Evolutionary conservation across 768 basidiomycete species (phyloP).

Genomic region (Pholiota molesta): DNA sequence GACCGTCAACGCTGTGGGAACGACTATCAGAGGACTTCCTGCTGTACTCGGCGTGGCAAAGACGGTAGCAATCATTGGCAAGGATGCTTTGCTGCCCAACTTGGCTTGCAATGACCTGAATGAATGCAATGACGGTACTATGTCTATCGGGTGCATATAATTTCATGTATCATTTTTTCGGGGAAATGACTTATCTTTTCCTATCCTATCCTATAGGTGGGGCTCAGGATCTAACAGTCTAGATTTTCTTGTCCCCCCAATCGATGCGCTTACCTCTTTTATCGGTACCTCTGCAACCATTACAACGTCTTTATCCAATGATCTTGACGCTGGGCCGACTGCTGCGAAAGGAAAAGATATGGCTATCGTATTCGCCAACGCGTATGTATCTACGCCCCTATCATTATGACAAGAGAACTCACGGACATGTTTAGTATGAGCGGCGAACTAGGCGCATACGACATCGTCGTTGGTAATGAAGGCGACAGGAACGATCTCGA

Average conservation of each 20-base stretch:
- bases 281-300: conserved; percentile 41
- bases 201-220: conserved; percentile 36
- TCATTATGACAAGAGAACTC: conserved; percentile 35
- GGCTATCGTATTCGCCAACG: conserved; percentile 63
- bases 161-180: not conserved
- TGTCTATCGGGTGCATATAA: conserved; percentile 56
- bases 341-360: conserved; percentile 55
- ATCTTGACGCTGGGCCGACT: conserved; percentile 37
- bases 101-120: conserved; percentile 49
- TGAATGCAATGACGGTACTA: conserved; percentile 58
- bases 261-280: conserved; percentile 46
- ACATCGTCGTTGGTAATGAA: conserved; percentile 60
- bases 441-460: conserved; percentile 57
- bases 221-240: conserved; percentile 53
- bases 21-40: conserved; percentile 44
- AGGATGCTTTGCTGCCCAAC: conserved; percentile 58
- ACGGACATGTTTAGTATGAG: conserved; percentile 40
- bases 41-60: conserved; percentile 51
- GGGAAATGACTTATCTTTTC: conserved; percentile 5
- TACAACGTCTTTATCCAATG: conserved; percentile 47
- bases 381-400: conserved; percentile 32
- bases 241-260: conserved; percentile 47
- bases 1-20: conserved; percentile 39
- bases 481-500: conserved; percentile 64
- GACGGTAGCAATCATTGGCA: conserved; percentile 60